Evolutionary conservation across 768 basidiomycete species (phyloP).

Genomic region (Auriscalpium orientale): DNA sequence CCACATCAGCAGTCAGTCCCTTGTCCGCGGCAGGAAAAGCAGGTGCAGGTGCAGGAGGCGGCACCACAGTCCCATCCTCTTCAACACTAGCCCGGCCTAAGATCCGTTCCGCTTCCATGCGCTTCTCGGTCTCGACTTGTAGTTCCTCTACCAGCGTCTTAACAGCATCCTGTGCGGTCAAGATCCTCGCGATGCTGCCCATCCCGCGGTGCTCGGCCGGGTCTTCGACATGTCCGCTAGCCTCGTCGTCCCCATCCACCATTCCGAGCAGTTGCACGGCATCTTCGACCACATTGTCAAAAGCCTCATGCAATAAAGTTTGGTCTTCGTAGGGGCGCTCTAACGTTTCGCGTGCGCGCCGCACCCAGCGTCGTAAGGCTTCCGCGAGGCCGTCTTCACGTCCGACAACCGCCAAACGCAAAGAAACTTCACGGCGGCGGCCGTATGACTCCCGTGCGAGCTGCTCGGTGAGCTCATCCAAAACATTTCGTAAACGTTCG

Average conservation of each 20-base stretch:
- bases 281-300: slow-evolving; percentile 6
- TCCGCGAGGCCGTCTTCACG: slow-evolving; percentile 59
- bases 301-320: slow-evolving; percentile 1
- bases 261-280: slow-evolving; percentile 15
- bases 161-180: slow-evolving; percentile 42
- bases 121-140: slow-evolving; percentile 42
- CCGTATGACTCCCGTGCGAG: slow-evolving; percentile 66
- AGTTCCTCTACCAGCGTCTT: slow-evolving; percentile 50
- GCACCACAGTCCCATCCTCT: slow-evolving; percentile 2
- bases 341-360: slow-evolving; percentile 39
- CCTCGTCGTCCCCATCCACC: slow-evolving; percentile 27
- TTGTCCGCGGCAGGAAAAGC: background rate
- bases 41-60: background rate
- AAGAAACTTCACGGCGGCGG: slow-evolving; percentile 58
- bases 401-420: slow-evolving; percentile 53
- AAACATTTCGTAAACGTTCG: slow-evolving; percentile 44
- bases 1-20: too few species aligned
- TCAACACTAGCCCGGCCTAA: slow-evolving; percentile 14
- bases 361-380: slow-evolving; percentile 48
- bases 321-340: slow-evolving; percentile 11
- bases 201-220: slow-evolving; percentile 21
- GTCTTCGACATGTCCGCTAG: slow-evolving; percentile 28
- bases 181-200: slow-evolving; percentile 46
- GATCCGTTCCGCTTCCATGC: slow-evolving; percentile 36
- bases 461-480: slow-evolving; percentile 68